Conservation (phyloP, 2,329 filamentous ascomycete species). For the Clonostachys solani region DNA sequence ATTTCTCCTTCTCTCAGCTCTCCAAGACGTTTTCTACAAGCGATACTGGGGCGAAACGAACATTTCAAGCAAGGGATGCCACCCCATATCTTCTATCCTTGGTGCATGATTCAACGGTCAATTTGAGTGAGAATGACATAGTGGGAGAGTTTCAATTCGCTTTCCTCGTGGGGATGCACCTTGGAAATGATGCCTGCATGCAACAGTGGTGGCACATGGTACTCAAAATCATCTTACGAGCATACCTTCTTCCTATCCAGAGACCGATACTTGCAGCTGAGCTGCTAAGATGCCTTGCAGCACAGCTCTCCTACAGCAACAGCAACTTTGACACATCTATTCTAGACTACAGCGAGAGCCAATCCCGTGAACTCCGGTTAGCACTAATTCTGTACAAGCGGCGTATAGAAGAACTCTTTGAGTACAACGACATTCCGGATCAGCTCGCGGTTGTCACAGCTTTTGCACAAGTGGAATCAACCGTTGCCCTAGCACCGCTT, state of each 20-base stretch:
- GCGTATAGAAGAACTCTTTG: constrained; percentile 42
- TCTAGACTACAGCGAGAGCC: constrained; percentile 25
- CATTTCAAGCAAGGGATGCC: constrained; percentile 41
- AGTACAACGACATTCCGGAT: constrained; percentile 14
- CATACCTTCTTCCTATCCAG: constrained; percentile 35
- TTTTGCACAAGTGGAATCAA: constrained; percentile 32
- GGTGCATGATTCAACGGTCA: constrained; percentile 20
- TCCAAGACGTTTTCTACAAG: constrained; percentile 34
- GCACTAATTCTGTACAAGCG: constrained; percentile 51
- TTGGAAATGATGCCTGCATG: constrained; percentile 54
- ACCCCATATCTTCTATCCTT: constrained; percentile 38
- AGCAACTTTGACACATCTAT: constrained; percentile 41
- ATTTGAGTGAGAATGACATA: constrained; percentile 33
- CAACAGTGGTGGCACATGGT: constrained; percentile 59
- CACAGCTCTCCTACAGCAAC: constrained; percentile 51
- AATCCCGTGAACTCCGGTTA: constrained; percentile 31
- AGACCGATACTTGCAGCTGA: constrained; percentile 37
- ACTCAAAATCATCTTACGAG: constrained; percentile 44
- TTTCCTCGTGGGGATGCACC: constrained; percentile 51
- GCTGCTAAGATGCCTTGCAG: constrained; percentile 46
- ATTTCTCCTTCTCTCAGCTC: constrained; percentile 40
- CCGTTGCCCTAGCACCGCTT: constrained; percentile 30
- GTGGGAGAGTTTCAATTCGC: constrained; percentile 58
- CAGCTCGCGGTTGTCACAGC: constrained; percentile 23
- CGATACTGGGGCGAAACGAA: constrained; percentile 28